Evolutionary conservation across 139 green algal genomes (phyloP), one percentile per base, ranked within the genome.

Genomic region (Astrephomene gubernaculifera): DNA sequence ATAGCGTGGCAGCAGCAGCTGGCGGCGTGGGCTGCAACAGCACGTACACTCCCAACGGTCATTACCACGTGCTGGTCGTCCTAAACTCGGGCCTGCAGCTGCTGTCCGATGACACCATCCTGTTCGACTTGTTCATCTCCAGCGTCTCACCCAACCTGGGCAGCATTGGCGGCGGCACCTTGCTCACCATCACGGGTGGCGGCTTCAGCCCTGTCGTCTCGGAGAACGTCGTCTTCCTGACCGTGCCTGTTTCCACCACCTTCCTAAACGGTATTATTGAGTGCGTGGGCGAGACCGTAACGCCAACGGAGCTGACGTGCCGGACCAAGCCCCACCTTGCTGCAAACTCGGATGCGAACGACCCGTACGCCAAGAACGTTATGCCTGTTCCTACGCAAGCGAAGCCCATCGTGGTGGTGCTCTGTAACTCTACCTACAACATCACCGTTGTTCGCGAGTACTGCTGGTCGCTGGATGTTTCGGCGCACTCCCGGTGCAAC

Each of bases 251-350:
- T n/a, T 87, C 74, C 44, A 74, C 70, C 52, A 83, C 70, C 31
- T 89, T 86, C 45, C 85, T 83, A 21, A 89, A 89, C 69, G 85
- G 85, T 52, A 43, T 86, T 1, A 24, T 86, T 4, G 57, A 71
- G 44, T 89, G 85, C 72, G 45, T 57, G 45, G 33, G 65, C 5
- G 22, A 43, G 0, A 24, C 12, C 27, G 85, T 52, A 1, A 89
- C 44, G 31, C 39, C 45, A 21, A 89, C 41, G 19, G 17, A 27
- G 22, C 44, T 89, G 6, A 70, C 33, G 0, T 86, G 79, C 85
- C 36, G 45, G 44, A 89, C 85, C 22, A 57, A 38, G 0, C 17
- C 78, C 0, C 61, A 83, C 44, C 72, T 89, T 41, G 85, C 85
- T 19, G 61, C 85, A 12, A 67, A 87, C 39, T 72, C 86, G 3